Evolutionary conservation across 1,284 basidiomycete species (phyloP), one percentile per base, ranked within the genome.

Genomic region (Malassezia cuniculi): DNA sequence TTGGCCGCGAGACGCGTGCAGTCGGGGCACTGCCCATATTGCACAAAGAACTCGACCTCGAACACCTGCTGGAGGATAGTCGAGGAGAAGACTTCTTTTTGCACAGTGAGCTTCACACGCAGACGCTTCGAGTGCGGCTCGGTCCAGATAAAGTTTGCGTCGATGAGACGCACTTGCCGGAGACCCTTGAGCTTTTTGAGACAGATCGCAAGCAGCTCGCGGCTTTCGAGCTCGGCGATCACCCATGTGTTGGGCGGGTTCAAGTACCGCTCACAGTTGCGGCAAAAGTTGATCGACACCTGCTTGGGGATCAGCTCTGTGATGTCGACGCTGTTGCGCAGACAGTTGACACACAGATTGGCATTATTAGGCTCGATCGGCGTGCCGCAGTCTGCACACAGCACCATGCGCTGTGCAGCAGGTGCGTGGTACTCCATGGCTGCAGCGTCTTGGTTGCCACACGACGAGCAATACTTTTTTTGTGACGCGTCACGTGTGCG

Each of bases 81-180:
- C 34, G 82, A 81, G 1, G 85, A 85, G 53, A 97, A 77, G 30
- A 93, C 86, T 75, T 97, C 93, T 72, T 97, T 95, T 71, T 97
- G 93, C 39, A 97, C 89, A 0, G 90, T 95, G 58, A 97, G 72
- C 49, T 93, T 93, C 49, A 97, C 79, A 36, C 85, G 78, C 48
- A 97, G 69, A 35, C 93, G 77, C 68, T 90, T 90, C 36, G 83
- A 87, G 71, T 97, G 90, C 1, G 90, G 90, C 66, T 97, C 93
- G 7, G 90, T 97, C 90, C 93, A 97, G 63, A 97, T 86, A 68
- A 97, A 97, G 52, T 86, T 84, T 0, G 90, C 90, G 52, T 97
- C 90, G 25, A 93, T 93, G 29, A 97, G 71, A 22, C 90, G 82
- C 36, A 97, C 87, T 73, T 87, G 90, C 60, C 79, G 81, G 22